phyloP scores from a whole-genome alignment of 2,329 filamentous ascomycete species.

The Talaromyces funiculosus region DNA sequence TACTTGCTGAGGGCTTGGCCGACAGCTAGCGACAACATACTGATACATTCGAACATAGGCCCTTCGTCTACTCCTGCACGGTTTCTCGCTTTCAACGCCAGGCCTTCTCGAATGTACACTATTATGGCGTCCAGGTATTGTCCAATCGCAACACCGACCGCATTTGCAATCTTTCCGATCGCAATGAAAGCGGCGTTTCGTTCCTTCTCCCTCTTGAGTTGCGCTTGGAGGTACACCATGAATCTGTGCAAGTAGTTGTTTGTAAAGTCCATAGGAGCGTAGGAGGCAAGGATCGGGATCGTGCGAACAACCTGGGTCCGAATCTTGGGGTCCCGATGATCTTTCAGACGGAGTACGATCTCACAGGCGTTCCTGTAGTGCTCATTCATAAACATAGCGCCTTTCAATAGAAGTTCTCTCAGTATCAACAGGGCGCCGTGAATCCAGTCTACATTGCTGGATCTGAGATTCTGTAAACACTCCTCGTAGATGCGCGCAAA shows the following conservation, averaged over 20 bases:
- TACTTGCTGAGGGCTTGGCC: slow-evolving; percentile 97
- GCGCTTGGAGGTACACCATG: slow-evolving; percentile 91
- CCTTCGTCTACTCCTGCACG: slow-evolving; percentile 54
- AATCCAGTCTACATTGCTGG: slow-evolving; percentile 76
- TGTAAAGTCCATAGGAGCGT: slow-evolving; percentile 85
- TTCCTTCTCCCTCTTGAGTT: slow-evolving; percentile 92
- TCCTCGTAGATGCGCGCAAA: slow-evolving; percentile 89
- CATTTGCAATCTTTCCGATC: slow-evolving; percentile 93
- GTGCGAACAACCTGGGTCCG: slow-evolving; percentile 83
- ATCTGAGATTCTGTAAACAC: slow-evolving; percentile 70
- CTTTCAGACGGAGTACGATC: slow-evolving; percentile 84
- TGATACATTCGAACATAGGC: slow-evolving; percentile 95
- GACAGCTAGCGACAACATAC: slow-evolving; percentile 88
- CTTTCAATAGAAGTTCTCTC: slow-evolving; percentile 87
- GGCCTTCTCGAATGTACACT: slow-evolving; percentile 84
- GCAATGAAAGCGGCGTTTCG: slow-evolving; percentile 90
- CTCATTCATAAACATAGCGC: slow-evolving; percentile 98
- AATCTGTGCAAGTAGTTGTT: slow-evolving; percentile 85
- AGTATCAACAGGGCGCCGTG: slow-evolving; percentile 92
- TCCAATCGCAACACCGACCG: slow-evolving; percentile 89
- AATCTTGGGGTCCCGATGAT: slow-evolving; percentile 83
- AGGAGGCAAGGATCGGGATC: slow-evolving; percentile 87
- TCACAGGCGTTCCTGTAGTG: slow-evolving; percentile 90
- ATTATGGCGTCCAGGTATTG: slow-evolving; percentile 93
- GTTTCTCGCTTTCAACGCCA: slow-evolving; percentile 70